These are phyloP conservation scores for Monilinia polystroma DNA, from an alignment of 2,329 filamentous ascomycete genomes.

Conservation along the genomic window DNA sequence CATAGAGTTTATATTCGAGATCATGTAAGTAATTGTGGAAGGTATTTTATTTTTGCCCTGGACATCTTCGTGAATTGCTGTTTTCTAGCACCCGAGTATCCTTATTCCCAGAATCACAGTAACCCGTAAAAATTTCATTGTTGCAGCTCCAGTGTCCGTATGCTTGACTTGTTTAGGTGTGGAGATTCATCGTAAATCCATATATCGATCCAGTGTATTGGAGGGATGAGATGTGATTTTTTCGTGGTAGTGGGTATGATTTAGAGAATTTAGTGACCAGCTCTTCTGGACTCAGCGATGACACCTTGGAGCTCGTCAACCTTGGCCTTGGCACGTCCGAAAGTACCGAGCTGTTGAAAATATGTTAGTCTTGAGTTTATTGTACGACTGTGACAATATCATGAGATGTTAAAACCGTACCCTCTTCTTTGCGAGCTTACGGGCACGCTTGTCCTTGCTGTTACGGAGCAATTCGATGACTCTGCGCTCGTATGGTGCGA, in stretches of 20 bases:
- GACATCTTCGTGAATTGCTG: conserved; percentile 9
- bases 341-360: conserved; percentile 79
- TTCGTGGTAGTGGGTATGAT: conserved; percentile 24
- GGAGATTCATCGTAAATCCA: conserved; percentile 13
- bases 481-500: conserved; percentile 95
- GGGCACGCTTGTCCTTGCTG: conserved; percentile 98
- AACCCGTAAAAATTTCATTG: conserved; percentile 29
- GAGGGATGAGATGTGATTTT: conserved; percentile 37
- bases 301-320: conserved; percentile 98
- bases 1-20: neutral
- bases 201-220: conserved; percentile 25
- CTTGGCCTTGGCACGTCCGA: conserved; percentile 98
- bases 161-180: conserved; percentile 5
- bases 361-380: conserved; percentile 20
- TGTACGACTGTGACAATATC: neutral
- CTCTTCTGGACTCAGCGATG: conserved; percentile 91
- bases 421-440: conserved; percentile 99
- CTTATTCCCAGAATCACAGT: conserved; percentile 26
- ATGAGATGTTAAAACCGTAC: conserved; percentile 53
- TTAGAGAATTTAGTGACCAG: conserved; percentile 59
- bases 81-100: conserved; percentile 24
- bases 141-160: conserved; percentile 29
- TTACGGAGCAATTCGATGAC: conserved; percentile 99
- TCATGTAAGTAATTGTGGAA: neutral
- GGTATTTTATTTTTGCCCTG: conserved; percentile 19